Conservation (phyloP, 306 rosid genomes). For the Vigna angularis region DNA sequence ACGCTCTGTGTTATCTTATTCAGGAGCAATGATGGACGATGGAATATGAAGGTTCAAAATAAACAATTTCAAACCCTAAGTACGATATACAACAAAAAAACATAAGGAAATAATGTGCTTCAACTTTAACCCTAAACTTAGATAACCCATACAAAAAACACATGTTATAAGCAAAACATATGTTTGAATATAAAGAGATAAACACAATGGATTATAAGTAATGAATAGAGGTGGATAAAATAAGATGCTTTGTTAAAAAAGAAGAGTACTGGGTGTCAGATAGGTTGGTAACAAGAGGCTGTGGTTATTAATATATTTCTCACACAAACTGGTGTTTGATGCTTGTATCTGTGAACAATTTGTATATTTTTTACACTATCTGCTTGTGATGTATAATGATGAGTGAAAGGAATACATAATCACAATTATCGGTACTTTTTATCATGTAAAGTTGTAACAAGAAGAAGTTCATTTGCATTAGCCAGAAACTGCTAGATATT, state of each 20-base stretch:
- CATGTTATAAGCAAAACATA: background rate
- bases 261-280: background rate
- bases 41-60: background rate
- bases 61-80: slow-evolving; percentile 35
- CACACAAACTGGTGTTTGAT: background rate
- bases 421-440: background rate
- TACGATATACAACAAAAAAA: background rate
- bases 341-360: background rate
- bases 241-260: background rate
- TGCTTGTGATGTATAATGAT: background rate
- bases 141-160: background rate
- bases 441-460: background rate
- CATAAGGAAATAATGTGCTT: slow-evolving; percentile 3
- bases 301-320: background rate
- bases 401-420: background rate
- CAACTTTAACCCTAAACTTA: slow-evolving; percentile 44
- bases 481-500: slow-evolving; percentile 23
- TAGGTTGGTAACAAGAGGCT: background rate
- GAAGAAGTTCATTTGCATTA: background rate
- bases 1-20: background rate
- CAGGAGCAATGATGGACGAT: background rate
- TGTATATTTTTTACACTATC: background rate
- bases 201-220: background rate
- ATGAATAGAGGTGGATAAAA: background rate
- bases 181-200: background rate